Conservation (phyloP, 768 basidiomycete species). For the Podaxis sp. region DNA sequence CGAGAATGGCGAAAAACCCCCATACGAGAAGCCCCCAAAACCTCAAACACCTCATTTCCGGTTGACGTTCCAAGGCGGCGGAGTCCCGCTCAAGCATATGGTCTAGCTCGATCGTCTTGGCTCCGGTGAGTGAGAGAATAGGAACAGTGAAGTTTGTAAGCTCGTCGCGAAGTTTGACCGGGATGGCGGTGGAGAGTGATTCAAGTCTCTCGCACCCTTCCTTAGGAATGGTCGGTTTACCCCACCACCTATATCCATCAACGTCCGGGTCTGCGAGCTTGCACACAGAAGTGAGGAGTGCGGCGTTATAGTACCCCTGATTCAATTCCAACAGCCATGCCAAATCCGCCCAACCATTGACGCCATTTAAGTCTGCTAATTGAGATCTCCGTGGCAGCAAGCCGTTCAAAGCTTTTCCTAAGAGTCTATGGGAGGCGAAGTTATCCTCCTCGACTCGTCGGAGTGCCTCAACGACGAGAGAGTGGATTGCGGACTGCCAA, state of each 20-base stretch:
- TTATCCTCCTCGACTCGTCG: constrained; percentile 20
- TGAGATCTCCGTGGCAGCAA: constrained; percentile 23
- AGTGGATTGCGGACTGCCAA: constrained; percentile 23
- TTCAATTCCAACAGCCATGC: constrained; percentile 25
- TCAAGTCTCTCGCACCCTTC: constrained; percentile 13
- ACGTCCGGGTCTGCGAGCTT: constrained; percentile 12
- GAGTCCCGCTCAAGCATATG: constrained; percentile 13
- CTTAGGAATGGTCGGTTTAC: constrained; percentile 1
- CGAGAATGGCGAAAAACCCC: background rate
- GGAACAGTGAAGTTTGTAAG: background rate
- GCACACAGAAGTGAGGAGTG: constrained; percentile 24
- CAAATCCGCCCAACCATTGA: constrained; percentile 25
- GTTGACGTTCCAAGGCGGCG: constrained; percentile 1
- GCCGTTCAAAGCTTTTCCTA: constrained; percentile 26
- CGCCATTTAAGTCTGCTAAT: constrained; percentile 8
- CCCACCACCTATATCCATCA: constrained; percentile 12
- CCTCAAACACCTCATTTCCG: background rate
- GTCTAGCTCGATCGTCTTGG: constrained; percentile 16
- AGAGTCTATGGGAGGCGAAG: constrained; percentile 17
- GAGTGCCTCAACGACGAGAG: constrained; percentile 23
- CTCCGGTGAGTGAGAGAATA: constrained; percentile 10
- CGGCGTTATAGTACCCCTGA: constrained; percentile 19
- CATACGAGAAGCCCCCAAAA: background rate
- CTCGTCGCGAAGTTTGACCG: background rate
- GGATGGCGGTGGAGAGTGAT: constrained; percentile 5